Base-by-base conservation (phyloP, 1,284 basidiomycete genomes). In the Phlebopus sp. region DNA sequence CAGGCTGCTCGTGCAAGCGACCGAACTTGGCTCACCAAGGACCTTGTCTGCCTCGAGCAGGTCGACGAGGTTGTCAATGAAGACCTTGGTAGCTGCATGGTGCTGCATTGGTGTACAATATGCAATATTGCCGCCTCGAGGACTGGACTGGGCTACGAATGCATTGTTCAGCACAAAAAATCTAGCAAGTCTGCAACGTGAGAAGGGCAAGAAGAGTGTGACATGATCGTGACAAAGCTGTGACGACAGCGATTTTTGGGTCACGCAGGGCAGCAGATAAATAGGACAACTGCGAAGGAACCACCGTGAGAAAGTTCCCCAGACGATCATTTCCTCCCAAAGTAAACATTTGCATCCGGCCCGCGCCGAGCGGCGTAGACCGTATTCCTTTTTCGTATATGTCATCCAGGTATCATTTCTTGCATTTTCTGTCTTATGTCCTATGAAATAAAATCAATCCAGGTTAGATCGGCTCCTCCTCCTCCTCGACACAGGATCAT, bases 391-490 rank as follows among this genome's bases (percentile, higher is more conserved):
- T 70, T 69, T 64, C 56, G 65, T 68, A 62, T 44, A 85, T 86
- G 84, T 82, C 84, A 67, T 86, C 84, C 58, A 82, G 84, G 84
- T 84, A 37, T 53, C 47, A 50, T 52, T 48, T 44, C 46, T 46
- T 30, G 14, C 36, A 37, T 30, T 44, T 55, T 31, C 46, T 47
- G 32, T 49, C 55, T 42, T 60, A 17, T 18, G 7, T 19, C 31
- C 18, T 44, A 36, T 30, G 6, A 4, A 23, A 23, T 5, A 37
- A 15, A 35, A 29, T 38, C 38, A 19, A 13, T 21, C 44, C 59
- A 91, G 90, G 77, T 82, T 96, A 73, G 93, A 96, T 77, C 82
- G 92, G 67, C 85, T 96, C 73, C 86, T 96, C 60, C 81, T 90
- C 64, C 75, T 96, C 42, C 82, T 96, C 61, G 93, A 95, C 68